phyloP scores from a whole-genome alignment of 805 yeast species.

The Kodamaea hsintzibuensis region DNA sequence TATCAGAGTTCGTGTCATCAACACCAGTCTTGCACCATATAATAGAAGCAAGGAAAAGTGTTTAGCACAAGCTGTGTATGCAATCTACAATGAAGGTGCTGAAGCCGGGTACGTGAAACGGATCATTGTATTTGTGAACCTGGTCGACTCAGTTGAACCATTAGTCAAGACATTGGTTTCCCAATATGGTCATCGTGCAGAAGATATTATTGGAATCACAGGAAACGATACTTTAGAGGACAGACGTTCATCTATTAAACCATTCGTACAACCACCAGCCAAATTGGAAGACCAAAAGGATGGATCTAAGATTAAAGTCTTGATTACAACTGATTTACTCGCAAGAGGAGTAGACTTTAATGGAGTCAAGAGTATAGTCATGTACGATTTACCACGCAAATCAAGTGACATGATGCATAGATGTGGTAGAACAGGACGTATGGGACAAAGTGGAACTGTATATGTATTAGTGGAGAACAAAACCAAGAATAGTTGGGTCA shows the following conservation, averaged over 20 bases:
- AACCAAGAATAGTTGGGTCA: slow-evolving; percentile 72
- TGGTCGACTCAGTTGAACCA: slow-evolving; percentile 59
- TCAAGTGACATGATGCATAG: slow-evolving; percentile 88
- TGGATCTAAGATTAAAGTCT: slow-evolving; percentile 53
- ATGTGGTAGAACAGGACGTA: slow-evolving; percentile 92
- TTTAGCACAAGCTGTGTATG: slow-evolving; percentile 82
- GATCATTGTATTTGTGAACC: slow-evolving; percentile 82
- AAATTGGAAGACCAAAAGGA: slow-evolving; percentile 32
- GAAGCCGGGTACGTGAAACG: slow-evolving; percentile 77
- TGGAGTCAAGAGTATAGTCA: slow-evolving; percentile 75
- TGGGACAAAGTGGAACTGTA: slow-evolving; percentile 87
- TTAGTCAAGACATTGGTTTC: slow-evolving; percentile 55
- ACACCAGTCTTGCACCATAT: slow-evolving; percentile 76
- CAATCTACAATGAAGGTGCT: slow-evolving; percentile 80
- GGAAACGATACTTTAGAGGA: slow-evolving; percentile 65
- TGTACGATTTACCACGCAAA: slow-evolving; percentile 83
- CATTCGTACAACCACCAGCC: slow-evolving; percentile 59
- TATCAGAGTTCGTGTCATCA: slow-evolving; percentile 71
- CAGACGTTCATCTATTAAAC: slow-evolving; percentile 55
- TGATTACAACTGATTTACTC: slow-evolving; percentile 84
- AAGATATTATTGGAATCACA: slow-evolving; percentile 62
- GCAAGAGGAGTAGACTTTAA: slow-evolving; percentile 90
- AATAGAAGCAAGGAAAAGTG: slow-evolving; percentile 83
- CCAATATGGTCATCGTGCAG: slow-evolving; percentile 34
- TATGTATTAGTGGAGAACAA: slow-evolving; percentile 74